These are phyloP conservation scores for Fusarium begoniae DNA, from an alignment of 2,329 filamentous ascomycete species.

Conservation along the genomic window DNA sequence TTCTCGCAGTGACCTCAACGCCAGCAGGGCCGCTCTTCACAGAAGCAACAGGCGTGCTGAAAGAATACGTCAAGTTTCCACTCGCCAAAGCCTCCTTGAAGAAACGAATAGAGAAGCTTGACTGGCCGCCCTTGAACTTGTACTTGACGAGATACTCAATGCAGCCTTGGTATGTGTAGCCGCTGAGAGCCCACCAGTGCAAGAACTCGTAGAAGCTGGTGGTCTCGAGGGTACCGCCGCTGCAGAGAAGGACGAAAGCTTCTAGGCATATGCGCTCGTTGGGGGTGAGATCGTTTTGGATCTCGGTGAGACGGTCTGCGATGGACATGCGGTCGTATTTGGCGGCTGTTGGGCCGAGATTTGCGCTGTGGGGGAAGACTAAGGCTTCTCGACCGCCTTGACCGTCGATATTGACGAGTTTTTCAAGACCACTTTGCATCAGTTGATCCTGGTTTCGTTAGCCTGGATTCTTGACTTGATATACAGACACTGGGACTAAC, in stretches of 20 bases:
- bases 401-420: slow-evolving; percentile 59
- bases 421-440: slow-evolving; percentile 48
- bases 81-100: slow-evolving; percentile 54
- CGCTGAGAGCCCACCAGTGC: slow-evolving; percentile 58
- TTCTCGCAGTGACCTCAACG: slow-evolving; percentile 48
- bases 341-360: slow-evolving; percentile 45
- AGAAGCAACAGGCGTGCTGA: slow-evolving; percentile 49
- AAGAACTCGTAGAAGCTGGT: slow-evolving; percentile 58
- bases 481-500: slow-evolving; percentile 9
- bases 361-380: slow-evolving; percentile 52
- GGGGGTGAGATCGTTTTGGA: slow-evolving; percentile 50
- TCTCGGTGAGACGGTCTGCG: slow-evolving; percentile 53
- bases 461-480: rapidly evolving
- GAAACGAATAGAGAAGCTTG: slow-evolving; percentile 55
- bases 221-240: slow-evolving; percentile 53
- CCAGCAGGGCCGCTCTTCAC: slow-evolving; percentile 43
- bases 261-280: slow-evolving; percentile 54
- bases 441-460: slow-evolving; percentile 35
- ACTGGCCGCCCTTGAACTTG: slow-evolving; percentile 56
- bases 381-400: slow-evolving; percentile 47
- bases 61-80: slow-evolving; percentile 52
- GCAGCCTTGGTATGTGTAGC: slow-evolving; percentile 52
- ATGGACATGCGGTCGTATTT: slow-evolving; percentile 53
- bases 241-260: slow-evolving; percentile 53
- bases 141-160: slow-evolving; percentile 53